A percentile compares a stretch with the other conserved stretches of the same genome.
Conservation (phyloP, 2,329 filamentous ascomycete genomes). For the Hymenoscyphus fraxineus region DNA sequence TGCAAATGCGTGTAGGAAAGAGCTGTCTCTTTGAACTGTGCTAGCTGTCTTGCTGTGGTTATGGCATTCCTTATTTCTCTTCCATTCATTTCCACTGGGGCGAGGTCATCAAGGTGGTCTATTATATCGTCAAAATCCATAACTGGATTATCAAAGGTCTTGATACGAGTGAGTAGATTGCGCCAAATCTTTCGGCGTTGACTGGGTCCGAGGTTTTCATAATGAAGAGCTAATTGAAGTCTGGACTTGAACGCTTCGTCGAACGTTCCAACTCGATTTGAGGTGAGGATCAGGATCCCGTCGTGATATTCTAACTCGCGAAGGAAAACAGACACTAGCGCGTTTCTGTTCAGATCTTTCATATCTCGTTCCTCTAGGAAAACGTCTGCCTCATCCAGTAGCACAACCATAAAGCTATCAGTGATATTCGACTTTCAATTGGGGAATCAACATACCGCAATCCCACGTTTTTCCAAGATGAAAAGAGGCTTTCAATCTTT, state of each 20-base stretch:
- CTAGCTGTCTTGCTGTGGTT: not conserved
- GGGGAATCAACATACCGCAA: not conserved
- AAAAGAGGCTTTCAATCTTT: conserved; percentile 15
- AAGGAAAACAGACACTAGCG: conserved; percentile 19
- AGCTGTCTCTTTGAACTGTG: not conserved
- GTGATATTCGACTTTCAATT: not conserved
- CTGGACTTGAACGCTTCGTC: conserved; percentile 38
- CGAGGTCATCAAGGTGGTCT: not conserved
- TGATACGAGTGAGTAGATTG: conserved; percentile 8
- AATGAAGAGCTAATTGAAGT: conserved; percentile 36
- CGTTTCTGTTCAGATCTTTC: conserved; percentile 20
- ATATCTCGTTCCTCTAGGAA: conserved; percentile 13
- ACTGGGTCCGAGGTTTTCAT: conserved; percentile 14
- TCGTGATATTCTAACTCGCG: too few species aligned
- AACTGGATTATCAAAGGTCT: not conserved
- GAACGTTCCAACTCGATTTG: conserved; percentile 38
- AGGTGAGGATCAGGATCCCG: conserved; percentile 39
- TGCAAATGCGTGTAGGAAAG: not conserved
- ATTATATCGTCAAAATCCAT: not conserved
- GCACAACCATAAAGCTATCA: not conserved
- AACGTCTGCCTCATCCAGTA: conserved; percentile 37
- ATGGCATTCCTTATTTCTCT: not conserved
- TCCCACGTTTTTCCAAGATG: conserved; percentile 19
- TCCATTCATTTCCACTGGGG: not conserved
- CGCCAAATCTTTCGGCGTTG: conserved; percentile 9